Base-by-base conservation (phyloP, 2,329 filamentous ascomycete species). In the Torrubiella hemipterigena region DNA sequence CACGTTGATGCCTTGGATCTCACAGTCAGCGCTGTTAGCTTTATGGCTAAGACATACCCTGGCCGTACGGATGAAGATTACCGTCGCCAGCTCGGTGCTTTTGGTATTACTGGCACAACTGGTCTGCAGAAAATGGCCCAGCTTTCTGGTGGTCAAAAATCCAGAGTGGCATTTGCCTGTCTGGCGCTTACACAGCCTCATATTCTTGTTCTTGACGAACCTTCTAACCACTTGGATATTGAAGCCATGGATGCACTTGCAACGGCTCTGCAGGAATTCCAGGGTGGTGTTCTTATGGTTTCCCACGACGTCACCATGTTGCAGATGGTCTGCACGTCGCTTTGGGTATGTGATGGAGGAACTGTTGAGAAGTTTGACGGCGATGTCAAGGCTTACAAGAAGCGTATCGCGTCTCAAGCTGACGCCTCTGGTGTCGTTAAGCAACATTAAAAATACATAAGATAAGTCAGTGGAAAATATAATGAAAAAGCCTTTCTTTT, bases 281-380 rank as follows among this genome's bases (percentile, higher is more conserved):
- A 93, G 60, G 91, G 91, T 38, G 91, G 91, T 54, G 87, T 98
- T 34, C 65, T 98, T 47, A 96, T 98, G 86, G 91, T 98, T 35
- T 93, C 83, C 50, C 91, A 98, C 80, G 91, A 98, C 53, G 91
- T 98, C 32, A 96, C 91, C 1, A 95, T 98, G 85, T 57, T 98
- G 56, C 86, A 94, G 65, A 93, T 82, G 32, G 91, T 98, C 22
- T 98, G 91, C 59, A 91, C 69, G 30, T 91, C 79, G 52, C 61
- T 98, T 49, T 98, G 91, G 91, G 89, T 98, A 40, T 98, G 91
- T 51, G 91, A 98, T 54, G 68, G 80, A 36, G 91, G 91, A 8
- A 91, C 80, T 2, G 87, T 98, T 14, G 85, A 93, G 70, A 87
- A 95, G 63, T 98, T 98, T 61, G 77, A 81, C 38, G 91, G 91